phyloP scores from a whole-genome alignment of 1,284 basidiomycete species.

The Mycosarcoma maydis region DNA sequence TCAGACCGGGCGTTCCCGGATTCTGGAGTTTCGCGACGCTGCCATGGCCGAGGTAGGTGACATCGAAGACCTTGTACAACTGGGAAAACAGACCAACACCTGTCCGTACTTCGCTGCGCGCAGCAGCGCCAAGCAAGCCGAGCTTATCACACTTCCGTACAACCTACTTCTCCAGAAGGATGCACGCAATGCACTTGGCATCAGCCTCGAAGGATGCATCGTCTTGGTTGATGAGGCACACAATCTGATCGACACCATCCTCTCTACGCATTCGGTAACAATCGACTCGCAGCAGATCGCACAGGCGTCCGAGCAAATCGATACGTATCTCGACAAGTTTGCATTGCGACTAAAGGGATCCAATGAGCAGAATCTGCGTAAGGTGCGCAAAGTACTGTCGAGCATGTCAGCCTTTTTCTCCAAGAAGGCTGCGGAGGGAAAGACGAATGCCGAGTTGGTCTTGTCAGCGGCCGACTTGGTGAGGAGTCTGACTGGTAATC shows the following conservation, averaged over 20 bases:
- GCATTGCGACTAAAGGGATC: conserved; percentile 76
- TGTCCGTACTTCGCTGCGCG: conserved; percentile 96
- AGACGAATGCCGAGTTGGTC: conserved; percentile 61
- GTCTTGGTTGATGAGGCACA: conserved; percentile 96
- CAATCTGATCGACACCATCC: conserved; percentile 77
- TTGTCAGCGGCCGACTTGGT: conserved; percentile 76
- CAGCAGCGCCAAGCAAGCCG: conserved; percentile 85
- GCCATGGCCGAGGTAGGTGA: conserved; percentile 83
- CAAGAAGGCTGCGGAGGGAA: conserved; percentile 8
- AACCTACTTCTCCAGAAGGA: conserved; percentile 87
- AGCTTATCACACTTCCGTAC: conserved; percentile 92
- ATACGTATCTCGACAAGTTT: conserved; percentile 82
- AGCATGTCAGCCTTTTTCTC: conserved; percentile 39
- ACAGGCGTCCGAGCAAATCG: conserved; percentile 79
- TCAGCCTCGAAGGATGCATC: conserved; percentile 76
- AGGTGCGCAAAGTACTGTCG: conserved; percentile 69
- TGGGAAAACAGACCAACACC: conserved; percentile 76
- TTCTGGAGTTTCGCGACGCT: conserved; percentile 88
- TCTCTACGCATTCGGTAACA: conserved; percentile 82
- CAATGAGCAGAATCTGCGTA: conserved; percentile 82
- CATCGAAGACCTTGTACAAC: conserved; percentile 86
- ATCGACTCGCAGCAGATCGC: conserved; percentile 74
- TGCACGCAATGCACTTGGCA: conserved; percentile 85
- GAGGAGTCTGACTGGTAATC: conserved; percentile 75
- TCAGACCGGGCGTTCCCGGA: conserved; percentile 63